These are phyloP conservation scores for Mycosphaerella arachidis DNA, from an alignment of 2,329 filamentous ascomycete species.

Conservation along the genomic window DNA sequence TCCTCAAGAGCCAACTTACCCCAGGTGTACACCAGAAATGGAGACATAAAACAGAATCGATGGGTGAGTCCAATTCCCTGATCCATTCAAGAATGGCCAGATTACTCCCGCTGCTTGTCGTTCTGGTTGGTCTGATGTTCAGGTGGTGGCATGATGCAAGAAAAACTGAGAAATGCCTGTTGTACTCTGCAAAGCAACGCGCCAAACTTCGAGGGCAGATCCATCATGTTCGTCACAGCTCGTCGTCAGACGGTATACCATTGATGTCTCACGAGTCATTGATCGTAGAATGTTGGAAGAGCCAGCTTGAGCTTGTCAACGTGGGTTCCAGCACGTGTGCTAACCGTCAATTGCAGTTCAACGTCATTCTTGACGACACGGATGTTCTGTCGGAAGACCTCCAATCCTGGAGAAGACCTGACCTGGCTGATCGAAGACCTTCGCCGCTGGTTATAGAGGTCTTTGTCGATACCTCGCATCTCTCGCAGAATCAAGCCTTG, in stretches of 20 bases:
- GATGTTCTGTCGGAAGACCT: conserved; percentile 81
- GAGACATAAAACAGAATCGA: conserved; percentile 70
- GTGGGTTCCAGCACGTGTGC: background rate
- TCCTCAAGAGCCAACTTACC: conserved; percentile 72
- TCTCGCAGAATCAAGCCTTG: conserved; percentile 80
- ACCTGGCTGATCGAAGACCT: conserved; percentile 71
- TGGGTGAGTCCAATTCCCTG: conserved; percentile 59
- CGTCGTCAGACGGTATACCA: too few relatives aligned
- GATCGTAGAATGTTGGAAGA: background rate
- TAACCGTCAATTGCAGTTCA: conserved; percentile 62
- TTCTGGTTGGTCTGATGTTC: background rate
- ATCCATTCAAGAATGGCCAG: too few relatives aligned
- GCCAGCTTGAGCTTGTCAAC: background rate
- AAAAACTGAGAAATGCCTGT: too few relatives aligned
- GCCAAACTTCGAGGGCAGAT: too few relatives aligned
- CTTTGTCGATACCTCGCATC: conserved; percentile 60
- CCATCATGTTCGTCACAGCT: too few relatives aligned
- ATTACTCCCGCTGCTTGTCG: background rate
- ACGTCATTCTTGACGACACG: conserved; percentile 89
- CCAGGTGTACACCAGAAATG: conserved; percentile 52
- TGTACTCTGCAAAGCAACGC: too few relatives aligned
- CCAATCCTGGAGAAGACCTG: conserved; percentile 73
- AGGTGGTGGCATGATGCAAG: background rate
- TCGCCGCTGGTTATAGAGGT: conserved; percentile 85
- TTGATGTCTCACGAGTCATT: background rate